Evolutionary conservation across 2,329 filamentous ascomycete genomes (phyloP).

Genomic region (Ambrosiella beaveri): DNA sequence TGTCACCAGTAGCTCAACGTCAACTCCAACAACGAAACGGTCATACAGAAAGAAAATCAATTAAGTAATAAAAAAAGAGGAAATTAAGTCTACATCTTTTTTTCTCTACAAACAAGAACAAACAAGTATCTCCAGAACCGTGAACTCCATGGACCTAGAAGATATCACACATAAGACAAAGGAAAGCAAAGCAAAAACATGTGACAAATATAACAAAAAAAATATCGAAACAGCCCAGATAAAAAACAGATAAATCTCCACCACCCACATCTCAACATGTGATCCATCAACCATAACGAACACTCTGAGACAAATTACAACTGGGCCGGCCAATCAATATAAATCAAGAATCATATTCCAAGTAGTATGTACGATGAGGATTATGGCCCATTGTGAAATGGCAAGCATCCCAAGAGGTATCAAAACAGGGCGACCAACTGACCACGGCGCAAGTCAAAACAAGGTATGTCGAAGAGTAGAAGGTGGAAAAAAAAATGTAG

Average conservation of each 20-base stretch:
- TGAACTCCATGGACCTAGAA: background rate
- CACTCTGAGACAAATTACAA: background rate
- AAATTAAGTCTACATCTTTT: background rate
- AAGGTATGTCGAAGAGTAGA: background rate
- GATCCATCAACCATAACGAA: background rate
- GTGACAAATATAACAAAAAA: background rate
- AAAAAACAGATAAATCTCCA: background rate
- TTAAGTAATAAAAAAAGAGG: background rate
- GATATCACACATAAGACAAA: slow-evolving; percentile 4
- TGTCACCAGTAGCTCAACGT: background rate
- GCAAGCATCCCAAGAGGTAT: slow-evolving; percentile 9
- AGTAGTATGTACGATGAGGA: slow-evolving; percentile 11
- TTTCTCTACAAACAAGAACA: slow-evolving; percentile 1
- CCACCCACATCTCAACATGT: background rate
- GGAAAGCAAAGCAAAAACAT: background rate
- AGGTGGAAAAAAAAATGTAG: background rate
- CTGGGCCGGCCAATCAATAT: background rate
- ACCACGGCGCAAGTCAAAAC: slow-evolving; percentile 2
- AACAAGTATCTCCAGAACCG: background rate
- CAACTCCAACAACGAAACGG: background rate
- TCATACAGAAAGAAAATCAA: background rate
- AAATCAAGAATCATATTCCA: slow-evolving; percentile 10
- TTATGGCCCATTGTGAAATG: slow-evolving; percentile 7
- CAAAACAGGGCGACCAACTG: slow-evolving; percentile 5
- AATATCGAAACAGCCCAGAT: background rate